Evolutionary conservation across 441 rosid species (phyloP), one percentile per base, ranked within the genome.

Genomic region (Pelargonium myrrhifolium): DNA sequence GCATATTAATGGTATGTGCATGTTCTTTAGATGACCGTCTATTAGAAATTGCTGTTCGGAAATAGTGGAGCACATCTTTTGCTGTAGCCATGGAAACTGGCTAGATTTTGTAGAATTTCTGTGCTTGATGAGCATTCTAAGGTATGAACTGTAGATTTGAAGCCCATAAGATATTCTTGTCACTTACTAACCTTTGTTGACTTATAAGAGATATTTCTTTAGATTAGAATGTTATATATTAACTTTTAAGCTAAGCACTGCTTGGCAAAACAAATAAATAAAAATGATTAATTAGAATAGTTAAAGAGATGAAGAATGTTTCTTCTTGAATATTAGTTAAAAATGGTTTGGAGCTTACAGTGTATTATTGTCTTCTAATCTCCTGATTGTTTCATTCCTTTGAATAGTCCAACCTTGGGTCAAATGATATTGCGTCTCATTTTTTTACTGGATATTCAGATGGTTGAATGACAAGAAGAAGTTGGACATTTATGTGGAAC

Each of bases 401-500:
- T 64, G 22, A 31, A 18, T 70, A 37, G 67, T 39, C 24, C 51
- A 8, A 61, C 24, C 11, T 24, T 59, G 15, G 20, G 18, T 55
- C 21, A 62, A 53, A 43, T 68, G 18, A 9, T 9, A 51, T 17
- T n/a, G 6, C 20, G 60, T 7, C 66, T 60, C 70, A 37, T 45
- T 58, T 26, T 72, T 71, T 74, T 51, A 49, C 51, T 55, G 61
- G 14, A 55, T 18, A 22, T 72, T 22, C 74, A 95, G 99, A 81
- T 95, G 98, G 99, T 79, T 95, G 82, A 89, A 82, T 77, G 89
- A 82, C 66, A 81, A 83, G 22, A 88, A 83, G 77, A 84, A 81
- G 64, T 65, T 92, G 51, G 82, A 87, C 68, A 74, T 95, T 72
- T 95, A 85, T 70, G 96, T 90, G 68, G 99, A 95, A 79, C 99